Base-by-base conservation (phyloP, 176 grass and related monocot species). In the Triticum monococcum region DNA sequence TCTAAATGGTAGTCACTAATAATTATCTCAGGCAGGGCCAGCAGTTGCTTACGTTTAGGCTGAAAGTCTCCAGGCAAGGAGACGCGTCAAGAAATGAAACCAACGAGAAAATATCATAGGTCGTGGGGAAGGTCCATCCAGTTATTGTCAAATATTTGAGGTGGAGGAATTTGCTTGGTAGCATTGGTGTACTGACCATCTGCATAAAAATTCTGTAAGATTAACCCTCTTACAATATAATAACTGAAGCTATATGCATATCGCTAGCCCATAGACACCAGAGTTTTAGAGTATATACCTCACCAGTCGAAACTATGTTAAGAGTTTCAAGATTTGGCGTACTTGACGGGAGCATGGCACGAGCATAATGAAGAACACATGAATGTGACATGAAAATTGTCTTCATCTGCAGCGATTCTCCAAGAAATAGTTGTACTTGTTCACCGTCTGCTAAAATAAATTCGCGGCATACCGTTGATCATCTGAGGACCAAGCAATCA, bases 61-160 rank as follows among this genome's bases (percentile, higher is more conserved):
- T 14, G 23, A 74, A 74, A 48, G 71, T 74, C 71, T 74, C 71
- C 23, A 74, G 48, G 71, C 71, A 74, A 74, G 71, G 71, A 28
- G 71, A 74, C 23, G 13, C 71, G 7, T 48, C 71, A 26, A 74
- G 71, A 48, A 26, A 74, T 8, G 40, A 74, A 46, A 74, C 12
- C 0, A 74, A 23, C 23, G 13, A 74, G 71, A 74, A 74, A 48
- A 74, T 3, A 48, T 74, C 13, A 2, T 74, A 7, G 50, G 16
- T 1, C 50, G 5, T 17, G 5, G 0, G 0, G 24, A 45, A 45
- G 12, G 0, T 7, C 12, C 22, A 74, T 16, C 14, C 23, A 26
- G 3, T 1, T 17, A 28, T 5, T 14, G 38, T 16, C n/a, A n/a
- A 74, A 74, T 26, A 3, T 74, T 46, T 74, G 71, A 74, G 71